phyloP scores from a whole-genome alignment of 768 basidiomycete species.

The Xerocomellus amylosporus region DNA sequence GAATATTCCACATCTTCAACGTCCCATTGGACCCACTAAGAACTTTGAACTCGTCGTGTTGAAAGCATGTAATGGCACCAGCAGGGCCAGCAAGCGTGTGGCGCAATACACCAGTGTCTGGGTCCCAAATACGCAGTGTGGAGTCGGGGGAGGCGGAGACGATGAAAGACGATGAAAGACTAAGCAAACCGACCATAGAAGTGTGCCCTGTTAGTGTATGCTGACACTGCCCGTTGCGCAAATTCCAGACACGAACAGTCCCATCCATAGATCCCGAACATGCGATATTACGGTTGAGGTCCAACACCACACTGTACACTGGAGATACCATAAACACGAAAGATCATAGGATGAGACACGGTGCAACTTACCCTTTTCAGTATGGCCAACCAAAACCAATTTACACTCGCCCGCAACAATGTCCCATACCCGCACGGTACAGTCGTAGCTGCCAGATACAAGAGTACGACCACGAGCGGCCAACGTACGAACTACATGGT shows the following conservation, averaged over 20 bases:
- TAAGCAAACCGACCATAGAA: constrained; percentile 90
- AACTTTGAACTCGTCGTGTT: constrained; percentile 97
- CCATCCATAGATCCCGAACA: constrained; percentile 99
- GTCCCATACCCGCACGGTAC: constrained; percentile 94
- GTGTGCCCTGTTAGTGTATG: constrained; percentile 88
- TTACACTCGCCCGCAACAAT: constrained; percentile 78
- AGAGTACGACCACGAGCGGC: constrained; percentile 86
- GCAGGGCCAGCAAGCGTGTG: constrained; percentile 87
- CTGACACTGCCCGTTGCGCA: constrained; percentile 75
- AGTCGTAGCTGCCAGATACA: constrained; percentile 95
- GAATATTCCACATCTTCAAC: constrained; percentile 96
- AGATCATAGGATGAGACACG: constrained; percentile 4
- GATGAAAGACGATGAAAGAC: constrained; percentile 82
- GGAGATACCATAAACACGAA: constrained; percentile 11
- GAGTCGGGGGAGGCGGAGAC: constrained; percentile 98
- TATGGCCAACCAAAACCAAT: constrained; percentile 81
- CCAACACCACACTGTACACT: constrained; percentile 97
- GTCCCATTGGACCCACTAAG: constrained; percentile 94
- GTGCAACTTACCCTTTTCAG: constrained; percentile 71
- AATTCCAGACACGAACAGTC: constrained; percentile 92
- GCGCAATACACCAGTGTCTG: constrained; percentile 72
- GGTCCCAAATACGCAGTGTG: constrained; percentile 93
- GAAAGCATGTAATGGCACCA: constrained; percentile 99
- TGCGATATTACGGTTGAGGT: constrained; percentile 80
- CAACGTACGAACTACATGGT: constrained; percentile 85